Evolutionary conservation across 2,329 filamentous ascomycete species (phyloP).

Genomic region (Aspergillus jensenii): DNA sequence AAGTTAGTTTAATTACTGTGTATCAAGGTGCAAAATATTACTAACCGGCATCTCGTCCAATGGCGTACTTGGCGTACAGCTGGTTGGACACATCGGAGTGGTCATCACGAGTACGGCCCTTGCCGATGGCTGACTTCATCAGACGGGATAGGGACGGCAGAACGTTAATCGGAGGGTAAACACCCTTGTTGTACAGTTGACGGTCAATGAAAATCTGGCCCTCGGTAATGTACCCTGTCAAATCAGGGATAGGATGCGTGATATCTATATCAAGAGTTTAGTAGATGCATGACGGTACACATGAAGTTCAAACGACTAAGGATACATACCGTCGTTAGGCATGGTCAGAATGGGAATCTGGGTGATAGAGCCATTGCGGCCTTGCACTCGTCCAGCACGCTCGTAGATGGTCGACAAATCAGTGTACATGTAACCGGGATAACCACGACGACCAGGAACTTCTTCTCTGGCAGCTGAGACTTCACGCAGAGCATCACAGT

Average conservation of each 20-base stretch:
- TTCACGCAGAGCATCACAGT: slow-evolving; percentile 98
- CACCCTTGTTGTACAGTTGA: slow-evolving; percentile 89
- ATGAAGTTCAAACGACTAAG: neutral
- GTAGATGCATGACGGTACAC: neutral
- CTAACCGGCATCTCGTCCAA: slow-evolving; percentile 82
- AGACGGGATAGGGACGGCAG: slow-evolving; percentile 96
- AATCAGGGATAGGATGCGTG: slow-evolving; percentile 96
- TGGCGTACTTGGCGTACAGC: slow-evolving; percentile 98
- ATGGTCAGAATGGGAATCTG: slow-evolving; percentile 99
- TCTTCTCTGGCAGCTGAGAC: slow-evolving; percentile 97
- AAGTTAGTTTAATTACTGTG: neutral
- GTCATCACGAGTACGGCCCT: slow-evolving; percentile 93
- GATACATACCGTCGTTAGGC: slow-evolving; percentile 81
- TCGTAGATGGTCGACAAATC: slow-evolving; percentile 99
- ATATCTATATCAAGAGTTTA: slow-evolving; percentile 62
- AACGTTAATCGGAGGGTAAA: slow-evolving; percentile 99
- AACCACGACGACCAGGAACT: slow-evolving; percentile 98
- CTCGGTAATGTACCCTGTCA: slow-evolving; percentile 99
- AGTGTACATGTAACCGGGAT: slow-evolving; percentile 99
- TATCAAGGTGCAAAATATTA: neutral
- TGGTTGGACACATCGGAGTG: slow-evolving; percentile 99
- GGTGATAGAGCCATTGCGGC: slow-evolving; percentile 96
- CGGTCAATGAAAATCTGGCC: slow-evolving; percentile 98
- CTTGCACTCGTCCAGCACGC: slow-evolving; percentile 94
- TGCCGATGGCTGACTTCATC: slow-evolving; percentile 99